Conservation (phyloP, 179 eudicot genomes). For the Actinidia chinensis region DNA sequence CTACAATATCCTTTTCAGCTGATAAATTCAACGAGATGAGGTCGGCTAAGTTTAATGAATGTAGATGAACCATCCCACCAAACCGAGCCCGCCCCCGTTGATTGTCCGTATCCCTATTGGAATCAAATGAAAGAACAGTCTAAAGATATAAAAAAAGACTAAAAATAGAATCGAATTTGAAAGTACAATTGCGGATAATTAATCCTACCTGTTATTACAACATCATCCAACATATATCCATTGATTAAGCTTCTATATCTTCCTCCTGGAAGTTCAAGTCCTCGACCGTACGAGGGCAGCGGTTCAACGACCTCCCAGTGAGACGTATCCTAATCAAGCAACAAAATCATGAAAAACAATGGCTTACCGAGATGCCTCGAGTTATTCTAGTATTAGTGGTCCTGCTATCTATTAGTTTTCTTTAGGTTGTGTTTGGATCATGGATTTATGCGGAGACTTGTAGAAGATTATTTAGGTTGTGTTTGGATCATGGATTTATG, state of each 20-base stretch:
- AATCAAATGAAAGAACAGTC: neutral
- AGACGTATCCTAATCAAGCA: slow-evolving; percentile 41
- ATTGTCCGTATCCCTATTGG: slow-evolving; percentile 79
- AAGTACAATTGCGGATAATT: neutral
- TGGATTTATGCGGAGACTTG: too few species aligned
- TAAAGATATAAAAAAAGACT: neutral
- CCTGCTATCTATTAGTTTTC: neutral
- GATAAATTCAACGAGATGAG: slow-evolving; percentile 69
- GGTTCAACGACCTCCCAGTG: slow-evolving; percentile 68
- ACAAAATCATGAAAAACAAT: slow-evolving; percentile 4
- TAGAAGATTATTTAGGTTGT: too few species aligned
- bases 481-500: too few species aligned
- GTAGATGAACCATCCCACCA: slow-evolving; percentile 69
- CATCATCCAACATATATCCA: slow-evolving; percentile 62
- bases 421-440: too few species aligned
- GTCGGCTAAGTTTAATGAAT: slow-evolving; percentile 63
- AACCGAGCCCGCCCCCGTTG: slow-evolving; percentile 76
- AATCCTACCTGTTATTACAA: slow-evolving; percentile 67
- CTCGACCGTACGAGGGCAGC: slow-evolving; percentile 79
- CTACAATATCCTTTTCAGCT: slow-evolving; percentile 44
- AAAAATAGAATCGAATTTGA: neutral
- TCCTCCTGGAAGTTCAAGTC: slow-evolving; percentile 50
- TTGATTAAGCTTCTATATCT: slow-evolving; percentile 72
- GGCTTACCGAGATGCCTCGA: neutral
- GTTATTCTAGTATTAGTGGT: too few species aligned